A percentile compares a stretch with the other conserved stretches of the same genome.
phyloP scores from a whole-genome alignment of 352 stramenopile genomes.

The Phytophthora sansomeana region DNA sequence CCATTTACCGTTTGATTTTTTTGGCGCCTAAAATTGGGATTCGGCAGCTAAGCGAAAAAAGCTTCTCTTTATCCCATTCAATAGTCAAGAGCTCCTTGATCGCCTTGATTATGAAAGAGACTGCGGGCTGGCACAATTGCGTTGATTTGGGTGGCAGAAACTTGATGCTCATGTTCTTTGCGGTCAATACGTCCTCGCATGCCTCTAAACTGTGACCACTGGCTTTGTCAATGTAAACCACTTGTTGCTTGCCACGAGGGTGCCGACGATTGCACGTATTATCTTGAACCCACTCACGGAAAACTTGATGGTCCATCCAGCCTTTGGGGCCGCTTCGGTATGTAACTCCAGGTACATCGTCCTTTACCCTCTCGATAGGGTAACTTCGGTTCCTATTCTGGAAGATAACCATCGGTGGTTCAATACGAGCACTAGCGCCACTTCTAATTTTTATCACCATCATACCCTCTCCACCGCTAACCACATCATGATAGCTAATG shows the following conservation, averaged over 20 bases:
- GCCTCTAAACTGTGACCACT: neutral
- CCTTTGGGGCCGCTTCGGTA: conserved; percentile 5
- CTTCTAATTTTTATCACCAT: conserved; percentile 4
- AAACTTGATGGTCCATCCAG: conserved; percentile 5
- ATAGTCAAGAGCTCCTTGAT: neutral
- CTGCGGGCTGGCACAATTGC: neutral
- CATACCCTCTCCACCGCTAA: conserved; percentile 6
- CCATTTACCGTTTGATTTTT: neutral
- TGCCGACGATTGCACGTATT: conserved; percentile 1
- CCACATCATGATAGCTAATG: conserved; percentile 5
- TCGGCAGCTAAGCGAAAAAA: neutral
- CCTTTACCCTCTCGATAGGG: neutral
- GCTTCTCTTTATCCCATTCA: conserved; percentile 14
- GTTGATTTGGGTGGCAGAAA: neutral
- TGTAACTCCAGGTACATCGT: neutral
- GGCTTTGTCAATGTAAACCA: neutral
- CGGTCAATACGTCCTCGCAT: neutral
- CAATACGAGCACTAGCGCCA: neutral
- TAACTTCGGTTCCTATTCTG: neutral
- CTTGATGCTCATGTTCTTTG: neutral
- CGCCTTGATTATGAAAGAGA: neutral
- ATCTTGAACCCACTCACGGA: neutral
- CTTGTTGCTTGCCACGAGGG: neutral
- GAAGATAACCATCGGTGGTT: conserved; percentile 5
- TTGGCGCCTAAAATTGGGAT: neutral